These are phyloP conservation scores for Tylopilus rubrobrunneus DNA, from an alignment of 768 basidiomycete genomes.

Conservation along the genomic window DNA sequence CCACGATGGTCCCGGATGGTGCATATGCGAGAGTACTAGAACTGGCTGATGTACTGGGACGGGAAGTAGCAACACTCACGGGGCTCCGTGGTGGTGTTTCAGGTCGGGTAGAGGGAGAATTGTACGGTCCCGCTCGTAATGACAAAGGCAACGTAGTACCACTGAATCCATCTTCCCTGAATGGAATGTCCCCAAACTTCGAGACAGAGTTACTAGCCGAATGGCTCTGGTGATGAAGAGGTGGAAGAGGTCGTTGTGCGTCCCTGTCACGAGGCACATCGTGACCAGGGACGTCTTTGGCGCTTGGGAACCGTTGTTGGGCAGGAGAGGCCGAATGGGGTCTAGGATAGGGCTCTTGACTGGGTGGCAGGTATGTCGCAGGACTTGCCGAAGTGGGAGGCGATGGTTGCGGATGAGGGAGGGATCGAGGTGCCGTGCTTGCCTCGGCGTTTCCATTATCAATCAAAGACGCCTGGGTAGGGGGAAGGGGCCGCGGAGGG, in stretches of 20 bases:
- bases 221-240: conserved; percentile 25
- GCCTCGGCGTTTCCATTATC: conserved; percentile 20
- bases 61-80: conserved; percentile 47
- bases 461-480: conserved; percentile 22
- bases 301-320: conserved; percentile 27
- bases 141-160: conserved; percentile 24
- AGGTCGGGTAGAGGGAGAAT: conserved; percentile 20
- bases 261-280: conserved; percentile 29
- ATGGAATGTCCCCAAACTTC: conserved; percentile 30
- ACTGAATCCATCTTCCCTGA: conserved; percentile 28
- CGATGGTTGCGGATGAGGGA: conserved; percentile 25
- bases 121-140: conserved; percentile 28
- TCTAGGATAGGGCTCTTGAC: conserved; percentile 56
- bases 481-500: conserved; percentile 27
- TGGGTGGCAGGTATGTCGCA: conserved; percentile 38
- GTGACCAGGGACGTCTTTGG: conserved; percentile 12
- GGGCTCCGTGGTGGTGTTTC: conserved; percentile 65
- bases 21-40: conserved; percentile 23
- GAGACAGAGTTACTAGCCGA: conserved; percentile 26
- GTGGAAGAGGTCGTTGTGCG: conserved; percentile 24
- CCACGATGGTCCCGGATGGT: conserved; percentile 27
- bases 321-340: conserved; percentile 54
- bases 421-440: conserved; percentile 16
- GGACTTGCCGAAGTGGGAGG: conserved; percentile 16
- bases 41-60: conserved; percentile 34